Evolutionary conservation across 2,329 filamentous ascomycete genomes (phyloP), one percentile per base, ranked within the genome.

Genomic region (Xylariaceae sp.): DNA sequence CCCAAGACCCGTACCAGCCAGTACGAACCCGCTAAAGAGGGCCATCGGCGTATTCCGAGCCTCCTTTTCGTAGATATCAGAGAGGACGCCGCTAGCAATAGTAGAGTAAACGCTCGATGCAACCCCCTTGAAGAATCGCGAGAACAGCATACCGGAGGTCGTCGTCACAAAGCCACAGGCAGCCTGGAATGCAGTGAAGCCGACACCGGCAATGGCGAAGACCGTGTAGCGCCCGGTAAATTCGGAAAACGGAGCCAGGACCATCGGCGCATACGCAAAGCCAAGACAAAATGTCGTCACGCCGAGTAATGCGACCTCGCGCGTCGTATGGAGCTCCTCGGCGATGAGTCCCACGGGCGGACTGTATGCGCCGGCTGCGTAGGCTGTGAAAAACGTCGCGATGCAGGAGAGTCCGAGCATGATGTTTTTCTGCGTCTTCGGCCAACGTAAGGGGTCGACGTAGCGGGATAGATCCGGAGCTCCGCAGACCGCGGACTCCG

Each of bases 1-100:
- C 0, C 92, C 92, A 0, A 88, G 75, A 0, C 91, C 91, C 0
- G 91, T 95, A 0, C 91, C 93, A 8, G 88, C 80, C 0, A 97
- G 76, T 0, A 91, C 92, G 2, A 80, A 79, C 0, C 88, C 90
- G n/a, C 88, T 88, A 72, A 96, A 97, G 0, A 96, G 71, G 0
- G 90, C 88, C 93, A 97, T 96, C 0, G 92, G 89, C 0, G 88
- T 91, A 67, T 97, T 96, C 39, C 93, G 81, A 50, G 89, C 86
- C 60, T 89, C 77, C 8, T 89, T 85, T 52, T 87, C 83, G 76
- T 92, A 96, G 60, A 96, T 83, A 69, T 97, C 92, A 54, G 88
- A 88, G 47, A 97, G 88, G 3, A 97, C 89, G 2, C 92, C 92
- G n/a, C 92, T 92, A 0, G 96, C 88, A 81, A 96, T 92, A 18